Conservation (phyloP, 306 rosid genomes). For the Abrus precatorius region DNA sequence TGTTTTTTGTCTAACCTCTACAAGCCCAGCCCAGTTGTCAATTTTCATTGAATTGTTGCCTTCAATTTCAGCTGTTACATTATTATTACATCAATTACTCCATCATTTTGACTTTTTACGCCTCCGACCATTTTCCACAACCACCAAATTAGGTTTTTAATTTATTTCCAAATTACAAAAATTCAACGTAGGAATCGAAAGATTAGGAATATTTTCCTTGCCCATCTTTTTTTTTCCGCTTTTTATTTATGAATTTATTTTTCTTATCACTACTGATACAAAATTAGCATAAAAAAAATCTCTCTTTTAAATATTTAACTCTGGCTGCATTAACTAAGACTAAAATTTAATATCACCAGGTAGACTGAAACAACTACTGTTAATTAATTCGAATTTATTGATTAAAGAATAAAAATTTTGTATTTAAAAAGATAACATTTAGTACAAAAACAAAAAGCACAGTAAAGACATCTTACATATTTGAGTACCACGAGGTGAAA, state of each 20-base stretch:
- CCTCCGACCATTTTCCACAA: not conserved
- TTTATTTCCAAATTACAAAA: not conserved
- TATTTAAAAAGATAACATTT: no score
- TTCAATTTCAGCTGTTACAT: not conserved
- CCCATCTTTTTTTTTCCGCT: not conserved
- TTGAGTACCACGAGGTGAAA: conserved; percentile 21
- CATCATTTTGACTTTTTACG: not conserved
- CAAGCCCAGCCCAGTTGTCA: no score
- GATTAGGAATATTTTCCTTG: not conserved
- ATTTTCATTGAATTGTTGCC: not conserved
- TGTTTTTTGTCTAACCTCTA: no score
- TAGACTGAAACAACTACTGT: no score
- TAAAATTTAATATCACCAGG: no score
- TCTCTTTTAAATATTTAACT: no score
- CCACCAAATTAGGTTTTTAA: not conserved
- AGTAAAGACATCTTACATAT: no score
- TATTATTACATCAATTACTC: not conserved
- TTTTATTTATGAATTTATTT: not conserved
- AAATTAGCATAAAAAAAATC: not conserved
- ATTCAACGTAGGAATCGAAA: not conserved
- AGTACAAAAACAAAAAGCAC: no score
- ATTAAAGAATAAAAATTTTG: no score
- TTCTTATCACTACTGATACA: not conserved
- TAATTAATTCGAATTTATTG: no score
- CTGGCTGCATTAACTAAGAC: no score